Percentiles rank a stretch among this genome's conserved stretches.
These are phyloP conservation scores for Metarhizium anisopliae DNA, from an alignment of 2,329 filamentous ascomycete genomes.

Conservation along the genomic window DNA sequence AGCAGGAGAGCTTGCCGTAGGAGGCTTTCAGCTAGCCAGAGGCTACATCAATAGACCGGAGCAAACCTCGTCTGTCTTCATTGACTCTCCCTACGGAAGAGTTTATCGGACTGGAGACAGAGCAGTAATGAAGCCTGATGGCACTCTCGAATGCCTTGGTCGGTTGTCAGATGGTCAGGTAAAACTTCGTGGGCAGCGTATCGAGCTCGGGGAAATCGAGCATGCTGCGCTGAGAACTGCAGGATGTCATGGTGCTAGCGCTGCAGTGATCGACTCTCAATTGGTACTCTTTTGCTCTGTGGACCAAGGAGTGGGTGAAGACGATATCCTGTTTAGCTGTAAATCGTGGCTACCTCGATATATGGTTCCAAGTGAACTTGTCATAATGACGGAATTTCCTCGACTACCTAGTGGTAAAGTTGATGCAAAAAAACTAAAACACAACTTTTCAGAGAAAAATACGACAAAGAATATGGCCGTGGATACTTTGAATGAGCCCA, in stretches of 20 bases:
- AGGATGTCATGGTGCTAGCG: slow-evolving; percentile 57
- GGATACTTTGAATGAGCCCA: slow-evolving; percentile 5
- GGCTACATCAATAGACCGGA: slow-evolving; percentile 76
- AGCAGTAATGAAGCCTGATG: slow-evolving; percentile 57
- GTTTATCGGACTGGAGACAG: slow-evolving; percentile 84
- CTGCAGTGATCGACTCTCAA: slow-evolving; percentile 55
- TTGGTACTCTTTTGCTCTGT: slow-evolving; percentile 68
- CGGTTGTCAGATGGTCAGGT: slow-evolving; percentile 74
- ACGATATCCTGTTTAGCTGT: slow-evolving; percentile 50
- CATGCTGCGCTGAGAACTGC: slow-evolving; percentile 53
- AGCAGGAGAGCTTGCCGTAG: slow-evolving; percentile 71
- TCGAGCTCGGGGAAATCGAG: slow-evolving; percentile 74
- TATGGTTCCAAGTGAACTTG: slow-evolving; percentile 73
- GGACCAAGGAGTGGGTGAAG: slow-evolving; percentile 25
- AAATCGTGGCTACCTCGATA: slow-evolving; percentile 68
- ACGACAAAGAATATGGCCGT: slow-evolving; percentile 1
- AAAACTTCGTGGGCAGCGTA: slow-evolving; percentile 75
- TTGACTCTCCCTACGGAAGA: slow-evolving; percentile 57
- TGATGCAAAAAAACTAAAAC: slow-evolving; percentile 56
- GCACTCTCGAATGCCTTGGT: slow-evolving; percentile 73
- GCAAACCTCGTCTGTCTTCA: slow-evolving; percentile 63
- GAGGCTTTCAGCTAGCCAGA: slow-evolving; percentile 68
- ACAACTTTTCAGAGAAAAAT: slow-evolving; percentile 30
- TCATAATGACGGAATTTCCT: slow-evolving; percentile 57
- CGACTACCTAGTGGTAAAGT: slow-evolving; percentile 77